Evolutionary conservation across 352 stramenopile species (phyloP).

Genomic region (Plasmopara halstedii): DNA sequence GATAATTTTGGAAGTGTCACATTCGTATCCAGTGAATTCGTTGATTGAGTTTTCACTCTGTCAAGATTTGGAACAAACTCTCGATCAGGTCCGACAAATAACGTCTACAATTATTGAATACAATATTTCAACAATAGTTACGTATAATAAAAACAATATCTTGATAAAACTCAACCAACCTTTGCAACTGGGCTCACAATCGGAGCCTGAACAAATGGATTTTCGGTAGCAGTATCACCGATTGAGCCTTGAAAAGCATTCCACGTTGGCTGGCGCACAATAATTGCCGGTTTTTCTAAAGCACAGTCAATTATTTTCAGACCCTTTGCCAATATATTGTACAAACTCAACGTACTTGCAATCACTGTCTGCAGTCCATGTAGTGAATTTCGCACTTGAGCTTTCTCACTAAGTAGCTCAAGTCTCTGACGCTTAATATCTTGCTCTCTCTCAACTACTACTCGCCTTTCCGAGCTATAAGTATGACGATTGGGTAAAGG

Average conservation of each 20-base stretch:
- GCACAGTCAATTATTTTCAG: constrained; percentile 5
- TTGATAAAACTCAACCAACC: constrained; percentile 12
- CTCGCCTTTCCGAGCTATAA: constrained; percentile 43
- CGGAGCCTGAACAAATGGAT: constrained; percentile 44
- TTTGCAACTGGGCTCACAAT: constrained; percentile 22
- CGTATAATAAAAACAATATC: constrained; percentile 2
- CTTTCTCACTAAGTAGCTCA: constrained; percentile 50
- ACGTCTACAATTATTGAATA: constrained; percentile 9
- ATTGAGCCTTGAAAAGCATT: constrained; percentile 45
- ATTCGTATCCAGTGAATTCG: constrained; percentile 34
- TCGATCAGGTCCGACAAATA: constrained; percentile 28
- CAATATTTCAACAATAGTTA: constrained; percentile 1
- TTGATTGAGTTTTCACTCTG: constrained; percentile 29
- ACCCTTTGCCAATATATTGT: neutral
- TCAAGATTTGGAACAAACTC: constrained; percentile 31
- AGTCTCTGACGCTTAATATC: constrained; percentile 46
- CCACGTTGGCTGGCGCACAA: constrained; percentile 38
- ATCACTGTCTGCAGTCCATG: constrained; percentile 38
- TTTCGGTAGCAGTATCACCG: constrained; percentile 33
- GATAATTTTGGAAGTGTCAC: constrained; percentile 29
- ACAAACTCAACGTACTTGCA: constrained; percentile 25
- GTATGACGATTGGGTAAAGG: constrained; percentile 50
- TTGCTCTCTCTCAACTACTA: constrained; percentile 48
- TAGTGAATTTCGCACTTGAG: constrained; percentile 49
- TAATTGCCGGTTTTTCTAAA: constrained; percentile 31